A percentile compares a stretch with the other conserved stretches of the same genome.
These are phyloP conservation scores for Favolaschia claudopus DNA, from an alignment of 768 basidiomycete genomes.

Conservation along the genomic window DNA sequence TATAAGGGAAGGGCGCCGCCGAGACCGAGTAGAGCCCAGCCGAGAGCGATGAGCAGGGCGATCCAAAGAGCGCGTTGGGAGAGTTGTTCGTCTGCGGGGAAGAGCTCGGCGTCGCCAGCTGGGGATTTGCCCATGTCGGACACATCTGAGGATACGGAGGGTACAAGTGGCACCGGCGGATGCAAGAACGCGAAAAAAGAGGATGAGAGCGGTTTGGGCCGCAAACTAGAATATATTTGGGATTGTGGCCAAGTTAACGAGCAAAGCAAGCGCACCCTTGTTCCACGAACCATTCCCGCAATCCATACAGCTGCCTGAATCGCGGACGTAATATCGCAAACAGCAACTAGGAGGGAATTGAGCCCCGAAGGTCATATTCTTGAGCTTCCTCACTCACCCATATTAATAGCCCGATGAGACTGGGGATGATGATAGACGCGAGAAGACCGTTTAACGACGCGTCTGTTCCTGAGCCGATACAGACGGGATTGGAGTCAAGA, in stretches of 20 bases:
- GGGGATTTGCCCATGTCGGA: conserved; percentile 60
- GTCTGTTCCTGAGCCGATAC: conserved; percentile 73
- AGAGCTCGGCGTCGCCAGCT: conserved; percentile 58
- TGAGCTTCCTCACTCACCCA: conserved; percentile 80
- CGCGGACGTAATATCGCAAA: conserved; percentile 76
- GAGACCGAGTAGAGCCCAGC: conserved; percentile 74
- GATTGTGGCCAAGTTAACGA: not conserved
- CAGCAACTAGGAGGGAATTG: conserved; percentile 54
- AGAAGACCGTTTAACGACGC: conserved; percentile 67
- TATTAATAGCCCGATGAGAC: conserved; percentile 64
- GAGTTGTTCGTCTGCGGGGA: conserved; percentile 80
- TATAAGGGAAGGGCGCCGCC: conserved; percentile 79
- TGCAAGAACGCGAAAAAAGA: conserved; percentile 73
- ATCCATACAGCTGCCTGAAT: conserved; percentile 73
- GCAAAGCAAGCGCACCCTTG: conserved; percentile 62
- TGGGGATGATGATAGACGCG: conserved; percentile 63
- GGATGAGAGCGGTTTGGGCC: conserved; percentile 66
- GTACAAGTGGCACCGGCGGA: conserved; percentile 73
- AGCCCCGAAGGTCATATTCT: no score
- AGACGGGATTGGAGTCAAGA: conserved; percentile 48
- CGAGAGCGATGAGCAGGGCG: conserved; percentile 65
- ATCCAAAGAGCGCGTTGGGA: conserved; percentile 76
- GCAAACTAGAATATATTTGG: conserved; percentile 52
- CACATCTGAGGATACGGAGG: conserved; percentile 62
- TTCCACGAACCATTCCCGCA: conserved; percentile 81